Evolutionary conservation across 1,139 yeast species (phyloP).

Genomic region (Suhomyces taliae): DNA sequence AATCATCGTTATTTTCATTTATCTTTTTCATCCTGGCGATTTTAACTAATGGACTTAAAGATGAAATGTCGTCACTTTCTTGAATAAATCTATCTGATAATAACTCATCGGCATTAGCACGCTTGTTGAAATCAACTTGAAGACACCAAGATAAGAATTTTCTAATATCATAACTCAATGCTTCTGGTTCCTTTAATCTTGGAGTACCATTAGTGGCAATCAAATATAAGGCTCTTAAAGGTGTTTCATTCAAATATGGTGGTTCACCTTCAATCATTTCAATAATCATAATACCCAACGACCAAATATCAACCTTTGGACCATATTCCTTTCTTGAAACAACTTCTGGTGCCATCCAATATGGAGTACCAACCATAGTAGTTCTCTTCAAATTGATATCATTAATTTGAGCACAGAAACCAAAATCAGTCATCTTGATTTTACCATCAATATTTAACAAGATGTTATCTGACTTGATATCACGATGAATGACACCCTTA

Average conservation of each 20-base stretch:
- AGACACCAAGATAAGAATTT: slow-evolving; percentile 76
- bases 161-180: slow-evolving; percentile 64
- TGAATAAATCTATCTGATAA: slow-evolving; percentile 69
- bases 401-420: slow-evolving; percentile 94
- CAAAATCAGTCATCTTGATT: slow-evolving; percentile 86
- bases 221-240: slow-evolving; percentile 84
- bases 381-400: slow-evolving; percentile 85
- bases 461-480: slow-evolving; percentile 92
- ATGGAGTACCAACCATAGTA: slow-evolving; percentile 99
- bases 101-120: slow-evolving; percentile 80
- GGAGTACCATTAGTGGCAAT: slow-evolving; percentile 98
- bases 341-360: slow-evolving; percentile 99
- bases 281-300: slow-evolving; percentile 94
- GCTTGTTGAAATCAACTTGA: slow-evolving; percentile 78
- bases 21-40: slow-evolving; percentile 81
- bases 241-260: slow-evolving; percentile 93
- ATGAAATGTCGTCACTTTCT: slow-evolving; percentile 67
- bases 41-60: slow-evolving; percentile 87
- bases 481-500: slow-evolving; percentile 94
- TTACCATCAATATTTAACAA: slow-evolving; percentile 80
- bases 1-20: slow-evolving; percentile 45
- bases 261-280: slow-evolving; percentile 99
- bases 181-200: slow-evolving; percentile 82
- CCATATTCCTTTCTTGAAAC: slow-evolving; percentile 93
- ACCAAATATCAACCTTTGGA: slow-evolving; percentile 97